phyloP scores from a whole-genome alignment of 768 basidiomycete species.

The Russula vinacea region DNA sequence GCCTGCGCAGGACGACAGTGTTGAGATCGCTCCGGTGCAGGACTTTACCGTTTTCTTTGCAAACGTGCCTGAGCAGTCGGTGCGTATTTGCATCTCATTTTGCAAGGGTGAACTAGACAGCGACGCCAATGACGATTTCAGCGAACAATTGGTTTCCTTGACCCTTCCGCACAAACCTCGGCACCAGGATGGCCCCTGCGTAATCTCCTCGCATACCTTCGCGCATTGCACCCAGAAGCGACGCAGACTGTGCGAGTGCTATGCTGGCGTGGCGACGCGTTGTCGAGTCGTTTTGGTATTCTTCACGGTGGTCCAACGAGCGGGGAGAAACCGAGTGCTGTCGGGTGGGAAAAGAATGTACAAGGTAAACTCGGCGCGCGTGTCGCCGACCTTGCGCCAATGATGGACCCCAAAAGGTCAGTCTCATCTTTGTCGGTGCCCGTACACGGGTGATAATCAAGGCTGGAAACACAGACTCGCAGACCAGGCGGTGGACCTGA shows the following conservation, averaged over 20 bases:
- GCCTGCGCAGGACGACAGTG: conserved; percentile 34
- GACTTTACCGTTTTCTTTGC: conserved; percentile 58
- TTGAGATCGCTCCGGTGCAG: conserved; percentile 52
- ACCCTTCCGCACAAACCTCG: conserved; percentile 69
- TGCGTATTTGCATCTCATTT: conserved; percentile 37
- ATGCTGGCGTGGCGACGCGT: conserved; percentile 63
- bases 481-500: conserved; percentile 95
- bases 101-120: neutral
- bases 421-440: conserved; percentile 15
- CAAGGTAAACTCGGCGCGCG: conserved; percentile 85
- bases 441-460: neutral
- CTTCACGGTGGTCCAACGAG: conserved; percentile 39
- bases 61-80: conserved; percentile 41
- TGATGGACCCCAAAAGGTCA: conserved; percentile 91
- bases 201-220: conserved; percentile 83
- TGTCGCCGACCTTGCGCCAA: conserved; percentile 85
- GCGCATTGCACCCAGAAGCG: conserved; percentile 51
- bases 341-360: conserved; percentile 95
- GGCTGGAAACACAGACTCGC: conserved; percentile 57
- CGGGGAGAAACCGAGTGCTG: conserved; percentile 53
- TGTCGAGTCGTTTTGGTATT: conserved; percentile 64
- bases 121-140: conserved; percentile 19
- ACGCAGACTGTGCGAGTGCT: conserved; percentile 58
- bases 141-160: conserved; percentile 42
- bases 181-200: conserved; percentile 85